phyloP scores from a whole-genome alignment of 2,329 filamentous ascomycete genomes.

The Aureobasidium sp. region DNA sequence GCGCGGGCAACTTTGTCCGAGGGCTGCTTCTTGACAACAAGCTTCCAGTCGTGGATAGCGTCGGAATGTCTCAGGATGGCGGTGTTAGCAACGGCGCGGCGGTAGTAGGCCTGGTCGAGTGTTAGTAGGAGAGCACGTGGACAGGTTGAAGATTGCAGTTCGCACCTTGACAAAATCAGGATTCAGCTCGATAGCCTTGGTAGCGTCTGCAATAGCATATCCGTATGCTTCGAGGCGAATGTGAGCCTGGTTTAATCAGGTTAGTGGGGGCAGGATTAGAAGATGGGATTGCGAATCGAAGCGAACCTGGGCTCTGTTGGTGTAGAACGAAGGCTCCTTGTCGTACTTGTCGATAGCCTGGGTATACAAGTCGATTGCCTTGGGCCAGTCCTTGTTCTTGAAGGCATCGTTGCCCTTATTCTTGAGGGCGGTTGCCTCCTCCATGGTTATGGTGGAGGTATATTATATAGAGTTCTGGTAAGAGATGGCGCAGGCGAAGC shows the following conservation, averaged over 20 bases:
- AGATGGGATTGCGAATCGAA: background rate
- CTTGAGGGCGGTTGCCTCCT: conserved; percentile 72
- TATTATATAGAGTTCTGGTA: background rate
- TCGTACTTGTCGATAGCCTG: conserved; percentile 80
- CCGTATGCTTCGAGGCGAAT: conserved; percentile 95
- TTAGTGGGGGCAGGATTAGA: background rate
- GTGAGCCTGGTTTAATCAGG: conserved; percentile 53
- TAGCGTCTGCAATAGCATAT: conserved; percentile 83
- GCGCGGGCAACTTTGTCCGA: conserved; percentile 83
- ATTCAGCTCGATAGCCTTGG: conserved; percentile 84
- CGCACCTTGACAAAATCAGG: conserved; percentile 74
- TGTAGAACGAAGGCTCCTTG: conserved; percentile 81
- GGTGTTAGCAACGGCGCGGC: conserved; percentile 82
- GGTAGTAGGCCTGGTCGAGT: conserved; percentile 62
- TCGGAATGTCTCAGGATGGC: conserved; percentile 85
- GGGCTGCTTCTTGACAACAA: conserved; percentile 80
- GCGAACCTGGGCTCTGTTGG: conserved; percentile 86
- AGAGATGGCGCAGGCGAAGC: background rate
- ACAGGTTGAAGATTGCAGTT: conserved; percentile 26
- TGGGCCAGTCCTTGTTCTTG: conserved; percentile 73
- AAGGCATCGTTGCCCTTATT: conserved; percentile 94
- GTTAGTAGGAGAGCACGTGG: background rate
- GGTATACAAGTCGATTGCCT: conserved; percentile 74
- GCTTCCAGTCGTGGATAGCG: conserved; percentile 84
- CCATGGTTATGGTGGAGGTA: background rate